Conservation (phyloP, 495 filamentous ascomycete species). For the Astrocystis sublimbata region DNA sequence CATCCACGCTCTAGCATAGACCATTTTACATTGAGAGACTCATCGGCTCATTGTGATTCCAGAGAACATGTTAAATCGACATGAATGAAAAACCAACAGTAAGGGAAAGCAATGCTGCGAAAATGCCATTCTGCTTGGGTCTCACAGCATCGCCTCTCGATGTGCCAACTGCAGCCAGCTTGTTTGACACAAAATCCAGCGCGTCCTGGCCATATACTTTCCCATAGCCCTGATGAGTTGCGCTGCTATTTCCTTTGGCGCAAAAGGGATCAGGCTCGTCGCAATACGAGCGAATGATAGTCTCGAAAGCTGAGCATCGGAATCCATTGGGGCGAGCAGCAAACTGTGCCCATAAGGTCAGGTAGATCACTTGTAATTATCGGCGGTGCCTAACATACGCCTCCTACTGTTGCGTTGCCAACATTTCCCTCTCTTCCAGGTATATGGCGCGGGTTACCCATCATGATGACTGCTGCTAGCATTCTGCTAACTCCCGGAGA, state of each 20-base stretch:
- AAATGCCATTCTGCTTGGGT: background rate
- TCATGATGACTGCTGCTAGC: conserved; percentile 60
- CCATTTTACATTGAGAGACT: background rate
- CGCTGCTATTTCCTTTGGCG: conserved; percentile 55
- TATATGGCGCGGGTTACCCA: conserved; percentile 58
- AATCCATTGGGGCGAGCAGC: conserved; percentile 57
- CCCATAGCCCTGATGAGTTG: conserved; percentile 60
- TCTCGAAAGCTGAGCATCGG: conserved; percentile 50
- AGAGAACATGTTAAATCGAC: background rate
- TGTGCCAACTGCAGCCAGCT: conserved; percentile 28
- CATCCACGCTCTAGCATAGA: conserved; percentile 18
- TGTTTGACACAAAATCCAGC: conserved; percentile 52
- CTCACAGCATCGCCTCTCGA: background rate
- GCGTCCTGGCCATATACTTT: conserved; percentile 55
- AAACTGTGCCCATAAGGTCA: conserved; percentile 41
- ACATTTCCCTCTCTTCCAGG: conserved; percentile 57
- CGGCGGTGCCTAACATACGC: conserved; percentile 46
- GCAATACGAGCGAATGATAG: conserved; percentile 59
- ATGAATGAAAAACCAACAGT: background rate
- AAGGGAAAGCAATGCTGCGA: background rate
- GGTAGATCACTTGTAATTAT: background rate
- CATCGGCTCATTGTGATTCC: background rate
- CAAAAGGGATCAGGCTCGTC: conserved; percentile 62
- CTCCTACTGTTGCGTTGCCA: conserved; percentile 54
- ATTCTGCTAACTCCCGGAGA: conserved; percentile 46